Conservation (phyloP, 1,139 yeast species). For the Tardiomyces digboiensis region DNA sequence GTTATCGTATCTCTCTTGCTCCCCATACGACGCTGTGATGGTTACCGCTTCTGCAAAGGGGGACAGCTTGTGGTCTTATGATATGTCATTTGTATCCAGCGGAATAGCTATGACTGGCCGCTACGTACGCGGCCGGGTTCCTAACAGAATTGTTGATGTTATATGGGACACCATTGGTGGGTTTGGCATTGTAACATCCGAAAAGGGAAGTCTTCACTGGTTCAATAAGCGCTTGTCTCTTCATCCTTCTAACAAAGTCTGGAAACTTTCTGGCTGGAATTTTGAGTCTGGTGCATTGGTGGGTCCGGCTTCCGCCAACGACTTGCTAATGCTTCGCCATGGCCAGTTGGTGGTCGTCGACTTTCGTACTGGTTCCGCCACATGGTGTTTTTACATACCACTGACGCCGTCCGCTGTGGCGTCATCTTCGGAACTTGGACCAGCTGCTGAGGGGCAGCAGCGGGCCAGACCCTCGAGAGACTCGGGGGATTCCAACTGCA, state of each 20-base stretch:
- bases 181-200: conserved; percentile 45
- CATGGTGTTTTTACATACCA: conserved; percentile 40
- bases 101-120: conserved; percentile 50
- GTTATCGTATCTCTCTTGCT: conserved; percentile 36
- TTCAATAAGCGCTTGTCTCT: conserved; percentile 26
- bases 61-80: conserved; percentile 58
- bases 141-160: conserved; percentile 42
- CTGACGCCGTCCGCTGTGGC: background rate
- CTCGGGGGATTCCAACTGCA: no score
- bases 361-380: conserved; percentile 35
- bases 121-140: conserved; percentile 55
- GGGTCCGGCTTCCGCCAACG: background rate
- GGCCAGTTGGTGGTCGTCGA: conserved; percentile 36
- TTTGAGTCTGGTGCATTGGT: conserved; percentile 1
- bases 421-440: no score
- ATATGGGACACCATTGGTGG: conserved; percentile 43
- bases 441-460: no score
- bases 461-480: no score
- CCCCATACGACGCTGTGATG: conserved; percentile 53
- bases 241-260: conserved; percentile 12
- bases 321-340: conserved; percentile 16
- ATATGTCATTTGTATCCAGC: conserved; percentile 41
- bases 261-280: conserved; percentile 15
- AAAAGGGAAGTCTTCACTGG: conserved; percentile 58
- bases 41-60: conserved; percentile 53